A percentile compares a stretch with the other conserved stretches of the same genome.
phyloP scores from a whole-genome alignment of 1,139 yeast species.

The Pichia sp. region DNA sequence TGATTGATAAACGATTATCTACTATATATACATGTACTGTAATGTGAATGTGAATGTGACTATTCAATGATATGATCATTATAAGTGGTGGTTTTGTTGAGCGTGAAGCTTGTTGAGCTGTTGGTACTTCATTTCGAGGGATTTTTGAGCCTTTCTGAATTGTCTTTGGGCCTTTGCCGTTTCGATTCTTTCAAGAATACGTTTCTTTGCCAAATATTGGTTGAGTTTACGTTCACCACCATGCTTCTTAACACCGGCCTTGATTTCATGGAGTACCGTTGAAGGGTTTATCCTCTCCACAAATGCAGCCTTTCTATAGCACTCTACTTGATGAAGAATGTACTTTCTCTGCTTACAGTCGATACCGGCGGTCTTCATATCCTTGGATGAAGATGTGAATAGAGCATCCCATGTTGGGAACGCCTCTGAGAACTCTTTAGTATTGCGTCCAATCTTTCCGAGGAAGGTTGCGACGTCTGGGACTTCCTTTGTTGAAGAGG shows the following conservation, averaged over 20 bases:
- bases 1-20: no score
- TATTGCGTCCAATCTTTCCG: slow-evolving; percentile 66
- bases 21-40: no score
- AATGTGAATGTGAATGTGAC: no score
- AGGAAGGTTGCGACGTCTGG: slow-evolving; percentile 74
- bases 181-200: slow-evolving; percentile 48
- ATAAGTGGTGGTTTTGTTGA: slow-evolving; percentile 5
- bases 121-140: slow-evolving; percentile 10
- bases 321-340: slow-evolving; percentile 36
- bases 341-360: slow-evolving; percentile 64
- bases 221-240: slow-evolving; percentile 87
- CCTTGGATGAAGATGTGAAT: slow-evolving; percentile 46
- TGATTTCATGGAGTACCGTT: no score
- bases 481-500: slow-evolving; percentile 44
- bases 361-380: slow-evolving; percentile 73
- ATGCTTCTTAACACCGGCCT: slow-evolving; percentile 65
- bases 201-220: slow-evolving; percentile 61
- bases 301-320: slow-evolving; percentile 48
- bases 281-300: slow-evolving; percentile 4
- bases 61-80: no score
- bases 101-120: slow-evolving; percentile 13
- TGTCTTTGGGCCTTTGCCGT: slow-evolving; percentile 21
- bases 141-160: slow-evolving; percentile 15
- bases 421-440: slow-evolving; percentile 56
- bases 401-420: slow-evolving; percentile 74